A percentile compares a stretch with the other conserved stretches of the same genome.
phyloP scores from a whole-genome alignment of 1,139 yeast genomes.

The Wickerhamomyces sp. region DNA sequence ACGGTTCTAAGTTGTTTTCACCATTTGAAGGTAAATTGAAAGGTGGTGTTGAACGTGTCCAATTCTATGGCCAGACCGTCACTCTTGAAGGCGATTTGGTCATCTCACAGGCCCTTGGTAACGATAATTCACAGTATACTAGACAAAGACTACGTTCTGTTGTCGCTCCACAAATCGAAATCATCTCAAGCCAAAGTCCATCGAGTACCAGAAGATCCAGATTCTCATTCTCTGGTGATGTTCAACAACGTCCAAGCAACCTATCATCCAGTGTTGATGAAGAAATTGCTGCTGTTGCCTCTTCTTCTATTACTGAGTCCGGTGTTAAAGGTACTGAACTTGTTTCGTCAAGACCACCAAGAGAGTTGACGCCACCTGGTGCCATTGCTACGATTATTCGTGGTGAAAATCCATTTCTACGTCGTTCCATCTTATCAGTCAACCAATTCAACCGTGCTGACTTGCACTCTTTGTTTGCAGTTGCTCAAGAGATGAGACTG shows the following conservation, averaged over 20 bases:
- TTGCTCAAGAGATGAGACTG: conserved; percentile 96
- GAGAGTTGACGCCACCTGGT: conserved; percentile 67
- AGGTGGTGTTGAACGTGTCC: conserved; percentile 88
- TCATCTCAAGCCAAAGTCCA: conserved; percentile 22
- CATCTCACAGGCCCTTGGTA: conserved; percentile 55
- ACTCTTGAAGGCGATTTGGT: conserved; percentile 78
- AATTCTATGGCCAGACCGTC: conserved; percentile 71
- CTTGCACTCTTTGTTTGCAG: conserved; percentile 86
- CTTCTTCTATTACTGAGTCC: conserved; percentile 29
- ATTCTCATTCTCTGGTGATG: conserved; percentile 38
- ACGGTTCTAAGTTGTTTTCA: conserved; percentile 40
- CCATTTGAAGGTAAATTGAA: conserved; percentile 50
- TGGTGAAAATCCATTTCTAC: conserved; percentile 79
- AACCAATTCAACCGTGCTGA: conserved; percentile 82
- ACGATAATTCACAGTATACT: conserved; percentile 38
- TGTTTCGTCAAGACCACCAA: conserved; percentile 70
- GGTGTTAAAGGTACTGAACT: conserved; percentile 62
- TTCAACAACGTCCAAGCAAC: conserved; percentile 34
- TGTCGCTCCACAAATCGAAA: conserved; percentile 19
- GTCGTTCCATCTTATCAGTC: conserved; percentile 84
- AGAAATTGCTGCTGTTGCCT: no score
- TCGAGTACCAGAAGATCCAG: conserved; percentile 28
- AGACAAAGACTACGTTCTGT: conserved; percentile 23
- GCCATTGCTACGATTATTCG: conserved; percentile 75
- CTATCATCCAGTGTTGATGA: no score